These are phyloP conservation scores for Ogataea allantospora DNA, from an alignment of 805 yeast genomes.

Conservation along the genomic window DNA sequence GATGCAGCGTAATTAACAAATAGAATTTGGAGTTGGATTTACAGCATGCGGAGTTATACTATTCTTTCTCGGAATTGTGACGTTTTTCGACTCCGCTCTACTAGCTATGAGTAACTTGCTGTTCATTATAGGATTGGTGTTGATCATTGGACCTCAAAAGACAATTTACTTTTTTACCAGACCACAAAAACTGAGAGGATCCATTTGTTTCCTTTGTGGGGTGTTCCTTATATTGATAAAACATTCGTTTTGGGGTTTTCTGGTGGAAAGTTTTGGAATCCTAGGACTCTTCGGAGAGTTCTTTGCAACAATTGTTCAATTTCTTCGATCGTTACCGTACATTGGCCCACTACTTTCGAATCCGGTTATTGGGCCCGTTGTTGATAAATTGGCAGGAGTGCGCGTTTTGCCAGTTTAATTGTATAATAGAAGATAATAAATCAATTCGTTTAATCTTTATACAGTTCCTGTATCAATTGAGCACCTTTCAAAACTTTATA, in stretches of 20 bases:
- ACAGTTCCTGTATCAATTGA: conserved; percentile 14
- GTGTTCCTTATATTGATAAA: conserved; percentile 70
- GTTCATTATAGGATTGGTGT: conserved; percentile 74
- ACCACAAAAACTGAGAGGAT: conserved; percentile 83
- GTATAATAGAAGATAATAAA: conserved; percentile 12
- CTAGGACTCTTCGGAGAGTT: conserved; percentile 87
- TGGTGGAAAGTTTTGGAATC: conserved; percentile 85
- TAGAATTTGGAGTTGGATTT: conserved; percentile 90
- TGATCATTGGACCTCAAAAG: conserved; percentile 86
- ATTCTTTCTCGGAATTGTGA: conserved; percentile 76
- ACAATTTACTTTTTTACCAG: conserved; percentile 81
- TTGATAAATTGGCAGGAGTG: conserved; percentile 65
- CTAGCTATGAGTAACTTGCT: conserved; percentile 86
- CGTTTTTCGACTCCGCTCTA: conserved; percentile 85
- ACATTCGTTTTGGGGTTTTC: conserved; percentile 80
- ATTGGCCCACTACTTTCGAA: conserved; percentile 82
- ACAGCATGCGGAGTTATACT: conserved; percentile 81
- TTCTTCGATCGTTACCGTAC: conserved; percentile 81
- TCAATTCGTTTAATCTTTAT: conserved; percentile 1
- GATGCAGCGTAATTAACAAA: not conserved
- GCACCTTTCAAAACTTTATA: conserved; percentile 47
- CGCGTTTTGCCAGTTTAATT: conserved; percentile 60
- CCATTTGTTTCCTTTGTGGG: conserved; percentile 75
- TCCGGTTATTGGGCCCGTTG: conserved; percentile 77
- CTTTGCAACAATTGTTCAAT: conserved; percentile 83